phyloP scores from a whole-genome alignment of 192 early-diverging fungal genomes.

The Coemansia sp. region DNA sequence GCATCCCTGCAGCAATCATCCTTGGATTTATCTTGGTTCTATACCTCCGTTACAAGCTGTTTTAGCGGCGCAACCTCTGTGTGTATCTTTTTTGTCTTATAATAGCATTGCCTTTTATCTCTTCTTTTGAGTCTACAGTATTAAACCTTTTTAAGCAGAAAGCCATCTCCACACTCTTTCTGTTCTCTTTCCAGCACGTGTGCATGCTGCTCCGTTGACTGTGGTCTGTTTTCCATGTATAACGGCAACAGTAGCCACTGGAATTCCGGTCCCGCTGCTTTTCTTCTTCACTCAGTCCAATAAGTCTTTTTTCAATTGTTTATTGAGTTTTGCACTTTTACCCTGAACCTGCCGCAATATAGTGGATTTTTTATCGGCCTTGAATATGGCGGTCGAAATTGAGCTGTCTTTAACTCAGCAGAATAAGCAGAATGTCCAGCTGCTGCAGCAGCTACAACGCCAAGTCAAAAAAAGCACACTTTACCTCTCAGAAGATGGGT shows the following conservation, averaged over 20 bases:
- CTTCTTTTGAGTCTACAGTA: no score
- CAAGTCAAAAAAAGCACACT: slow-evolving; percentile 31
- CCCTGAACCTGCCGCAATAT: not conserved
- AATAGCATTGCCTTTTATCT: no score
- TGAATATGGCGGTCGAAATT: not conserved
- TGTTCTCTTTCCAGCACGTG: no score
- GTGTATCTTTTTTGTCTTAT: not conserved
- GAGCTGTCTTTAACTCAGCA: not conserved
- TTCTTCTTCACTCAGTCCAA: not conserved
- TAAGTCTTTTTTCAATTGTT: not conserved
- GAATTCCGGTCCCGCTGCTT: not conserved
- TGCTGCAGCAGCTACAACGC: slow-evolving; percentile 1
- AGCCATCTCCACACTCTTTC: no score
- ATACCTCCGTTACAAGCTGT: slow-evolving; percentile 60
- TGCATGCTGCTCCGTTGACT: no score
- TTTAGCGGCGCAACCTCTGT: slow-evolving; percentile 8
- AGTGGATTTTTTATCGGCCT: not conserved
- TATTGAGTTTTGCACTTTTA: not conserved
- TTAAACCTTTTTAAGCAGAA: no score
- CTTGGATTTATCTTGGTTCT: slow-evolving; percentile 80
- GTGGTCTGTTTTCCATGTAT: no score
- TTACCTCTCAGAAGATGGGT: slow-evolving; percentile 24
- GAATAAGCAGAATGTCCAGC: not conserved
- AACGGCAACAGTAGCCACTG: no score
- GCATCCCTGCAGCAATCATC: slow-evolving; percentile 78